A percentile compares a stretch with the other conserved stretches of the same genome.
phyloP scores from a whole-genome alignment of 2,329 filamentous ascomycete species.

The Didymosphaeria variabile region DNA sequence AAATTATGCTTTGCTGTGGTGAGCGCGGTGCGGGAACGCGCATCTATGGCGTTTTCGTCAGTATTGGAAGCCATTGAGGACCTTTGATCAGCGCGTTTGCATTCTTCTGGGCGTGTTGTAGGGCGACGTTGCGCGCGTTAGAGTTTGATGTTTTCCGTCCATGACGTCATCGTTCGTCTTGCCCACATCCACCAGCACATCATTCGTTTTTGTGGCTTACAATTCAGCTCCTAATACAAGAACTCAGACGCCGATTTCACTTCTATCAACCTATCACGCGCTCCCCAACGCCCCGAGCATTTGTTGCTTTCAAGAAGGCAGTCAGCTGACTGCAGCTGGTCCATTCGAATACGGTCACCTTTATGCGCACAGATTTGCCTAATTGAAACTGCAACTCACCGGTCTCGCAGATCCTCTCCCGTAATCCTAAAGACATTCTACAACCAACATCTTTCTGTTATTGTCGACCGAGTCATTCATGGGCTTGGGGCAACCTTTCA shows the following conservation, averaged over 20 bases:
- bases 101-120: background rate
- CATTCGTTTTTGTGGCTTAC: background rate
- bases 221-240: background rate
- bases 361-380: background rate
- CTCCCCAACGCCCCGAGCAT: background rate
- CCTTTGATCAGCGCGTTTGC: background rate
- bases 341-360: background rate
- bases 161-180: background rate
- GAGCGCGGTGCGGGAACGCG: conserved; percentile 37
- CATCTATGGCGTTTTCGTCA: conserved; percentile 29
- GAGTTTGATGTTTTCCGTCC: background rate
- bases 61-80: background rate
- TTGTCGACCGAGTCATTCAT: background rate
- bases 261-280: background rate
- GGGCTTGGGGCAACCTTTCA: too few species aligned
- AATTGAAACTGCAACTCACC: background rate
- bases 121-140: background rate
- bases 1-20: conserved; percentile 42
- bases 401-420: background rate
- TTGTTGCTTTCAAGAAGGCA: background rate
- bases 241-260: background rate
- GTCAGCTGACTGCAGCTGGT: background rate
- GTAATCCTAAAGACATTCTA: background rate
- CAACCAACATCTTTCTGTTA: background rate
- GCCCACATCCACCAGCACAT: background rate